Evolutionary conservation across 345 rosid species (phyloP).

Genomic region (Zanthoxylum bungeanum): DNA sequence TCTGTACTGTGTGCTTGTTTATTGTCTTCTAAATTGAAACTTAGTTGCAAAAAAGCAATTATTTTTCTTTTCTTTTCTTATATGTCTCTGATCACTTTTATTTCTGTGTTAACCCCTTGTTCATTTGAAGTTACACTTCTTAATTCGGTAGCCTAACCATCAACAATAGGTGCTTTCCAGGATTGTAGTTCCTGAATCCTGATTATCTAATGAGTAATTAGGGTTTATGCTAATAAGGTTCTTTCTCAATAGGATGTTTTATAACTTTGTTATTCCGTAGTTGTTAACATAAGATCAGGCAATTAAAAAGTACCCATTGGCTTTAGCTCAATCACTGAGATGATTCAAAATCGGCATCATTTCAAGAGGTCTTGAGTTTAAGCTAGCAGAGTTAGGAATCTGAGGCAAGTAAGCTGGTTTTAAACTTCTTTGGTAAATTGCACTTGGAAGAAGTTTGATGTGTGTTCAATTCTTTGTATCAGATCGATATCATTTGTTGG

Average conservation of each 20-base stretch:
- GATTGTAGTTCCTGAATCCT: not conserved
- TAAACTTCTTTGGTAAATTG: not conserved
- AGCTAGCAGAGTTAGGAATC: not conserved
- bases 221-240: not conserved
- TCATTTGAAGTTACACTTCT: not conserved
- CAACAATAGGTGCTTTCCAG: not conserved
- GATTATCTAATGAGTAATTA: not conserved
- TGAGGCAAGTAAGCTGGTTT: not conserved
- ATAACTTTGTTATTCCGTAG: not conserved
- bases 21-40: conserved; percentile 29
- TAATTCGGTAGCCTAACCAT: not conserved
- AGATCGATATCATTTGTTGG: not conserved
- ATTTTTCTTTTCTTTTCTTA: not conserved
- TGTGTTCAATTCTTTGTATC: not conserved
- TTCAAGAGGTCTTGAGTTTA: not conserved
- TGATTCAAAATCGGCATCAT: not conserved
- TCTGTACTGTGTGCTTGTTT: conserved; percentile 29
- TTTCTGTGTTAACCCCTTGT: not conserved
- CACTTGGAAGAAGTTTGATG: not conserved
- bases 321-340: not conserved
- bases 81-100: not conserved
- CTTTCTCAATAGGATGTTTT: not conserved
- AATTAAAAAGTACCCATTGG: not conserved
- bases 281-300: not conserved
- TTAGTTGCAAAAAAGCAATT: conserved; percentile 18